These are phyloP conservation scores for Colletotrichum eremochloae DNA, from an alignment of 2,329 filamentous ascomycete species.

Conservation along the genomic window DNA sequence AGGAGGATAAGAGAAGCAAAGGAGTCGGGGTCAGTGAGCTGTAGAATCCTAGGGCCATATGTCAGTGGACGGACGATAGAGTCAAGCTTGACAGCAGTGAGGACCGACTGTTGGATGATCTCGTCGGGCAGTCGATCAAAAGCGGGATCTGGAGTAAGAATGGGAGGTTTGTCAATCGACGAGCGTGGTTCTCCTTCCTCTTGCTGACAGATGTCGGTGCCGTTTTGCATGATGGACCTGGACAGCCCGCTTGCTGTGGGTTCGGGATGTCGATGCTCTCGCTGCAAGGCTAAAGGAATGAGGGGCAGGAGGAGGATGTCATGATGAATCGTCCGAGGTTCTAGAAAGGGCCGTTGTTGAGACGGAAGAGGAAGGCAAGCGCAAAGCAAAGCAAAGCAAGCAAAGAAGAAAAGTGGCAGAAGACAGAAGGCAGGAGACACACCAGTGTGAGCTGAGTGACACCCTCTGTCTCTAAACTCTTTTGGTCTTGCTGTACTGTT, in stretches of 20 bases:
- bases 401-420: background rate
- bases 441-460: constrained; percentile 8
- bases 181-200: constrained; percentile 27
- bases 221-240: constrained; percentile 26
- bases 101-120: constrained; percentile 76
- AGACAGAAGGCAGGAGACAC: background rate
- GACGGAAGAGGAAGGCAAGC: constrained; percentile 29
- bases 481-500: background rate
- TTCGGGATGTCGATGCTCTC: constrained; percentile 4
- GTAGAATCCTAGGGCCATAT: constrained; percentile 66
- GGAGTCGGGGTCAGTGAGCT: constrained; percentile 69
- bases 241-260: constrained; percentile 4
- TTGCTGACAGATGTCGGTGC: constrained; percentile 16
- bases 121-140: constrained; percentile 74
- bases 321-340: constrained; percentile 40
- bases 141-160: constrained; percentile 50
- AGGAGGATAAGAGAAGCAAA: constrained; percentile 77
- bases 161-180: constrained; percentile 53
- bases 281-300: constrained; percentile 33
- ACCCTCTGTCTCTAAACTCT: background rate
- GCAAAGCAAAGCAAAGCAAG: background rate
- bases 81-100: background rate
- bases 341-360: constrained; percentile 32
- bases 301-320: constrained; percentile 21
- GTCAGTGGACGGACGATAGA: constrained; percentile 17